phyloP scores from a whole-genome alignment of 345 rosid genomes.

The Camelina sativa region DNA sequence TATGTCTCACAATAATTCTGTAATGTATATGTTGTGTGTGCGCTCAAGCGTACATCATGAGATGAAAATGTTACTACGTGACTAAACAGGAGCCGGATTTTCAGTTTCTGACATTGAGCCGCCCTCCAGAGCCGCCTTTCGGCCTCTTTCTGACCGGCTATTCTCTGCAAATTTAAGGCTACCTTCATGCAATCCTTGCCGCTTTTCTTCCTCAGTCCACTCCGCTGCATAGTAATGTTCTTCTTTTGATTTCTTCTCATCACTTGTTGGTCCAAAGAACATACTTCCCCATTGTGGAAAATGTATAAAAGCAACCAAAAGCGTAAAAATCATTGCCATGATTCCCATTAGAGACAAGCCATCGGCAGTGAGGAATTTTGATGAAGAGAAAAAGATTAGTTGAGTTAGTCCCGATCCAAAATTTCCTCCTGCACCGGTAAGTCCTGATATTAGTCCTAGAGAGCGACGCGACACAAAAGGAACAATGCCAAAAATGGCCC shows the following conservation, averaged over 20 bases:
- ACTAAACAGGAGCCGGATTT: slow-evolving; percentile 54
- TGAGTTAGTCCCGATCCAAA: slow-evolving; percentile 80
- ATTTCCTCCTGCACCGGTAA: slow-evolving; percentile 75
- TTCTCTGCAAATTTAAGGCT: slow-evolving; percentile 76
- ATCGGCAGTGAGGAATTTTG: slow-evolving; percentile 51
- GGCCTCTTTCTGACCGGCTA: slow-evolving; percentile 71
- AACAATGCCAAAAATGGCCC: slow-evolving; percentile 75
- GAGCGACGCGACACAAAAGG: slow-evolving; percentile 77
- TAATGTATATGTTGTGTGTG: not conserved
- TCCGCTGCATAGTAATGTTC: slow-evolving; percentile 62
- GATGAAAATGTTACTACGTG: slow-evolving; percentile 6
- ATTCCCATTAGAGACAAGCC: slow-evolving; percentile 71
- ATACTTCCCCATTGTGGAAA: slow-evolving; percentile 84
- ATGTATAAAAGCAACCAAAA: slow-evolving; percentile 61
- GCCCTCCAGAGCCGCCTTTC: slow-evolving; percentile 38
- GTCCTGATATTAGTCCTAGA: slow-evolving; percentile 68
- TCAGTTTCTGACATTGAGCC: slow-evolving; percentile 38
- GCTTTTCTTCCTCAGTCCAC: slow-evolving; percentile 70
- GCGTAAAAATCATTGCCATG: slow-evolving; percentile 61
- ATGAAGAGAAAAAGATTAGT: slow-evolving; percentile 61
- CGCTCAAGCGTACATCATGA: not conserved
- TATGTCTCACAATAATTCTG: slow-evolving; percentile 2
- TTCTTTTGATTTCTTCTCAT: slow-evolving; percentile 52
- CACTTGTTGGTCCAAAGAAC: slow-evolving; percentile 61
- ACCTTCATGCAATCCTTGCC: slow-evolving; percentile 56